Evolutionary conservation across 495 filamentous ascomycete genomes (phyloP).

Genomic region (Penicillium paradoxum): DNA sequence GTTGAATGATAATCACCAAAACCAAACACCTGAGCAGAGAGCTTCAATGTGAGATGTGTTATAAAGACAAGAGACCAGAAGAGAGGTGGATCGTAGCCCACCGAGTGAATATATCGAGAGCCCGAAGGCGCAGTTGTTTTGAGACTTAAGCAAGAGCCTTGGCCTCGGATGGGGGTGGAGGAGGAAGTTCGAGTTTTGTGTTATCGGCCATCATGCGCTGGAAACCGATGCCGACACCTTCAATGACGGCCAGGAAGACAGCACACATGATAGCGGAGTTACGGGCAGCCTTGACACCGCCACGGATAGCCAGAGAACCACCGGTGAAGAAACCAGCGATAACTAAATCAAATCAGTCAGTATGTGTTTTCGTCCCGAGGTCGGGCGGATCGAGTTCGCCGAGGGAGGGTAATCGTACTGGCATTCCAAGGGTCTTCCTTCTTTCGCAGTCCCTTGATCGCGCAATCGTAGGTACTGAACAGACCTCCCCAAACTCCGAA

Average conservation of each 20-base stretch:
- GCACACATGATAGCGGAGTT: constrained; percentile 96
- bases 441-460: constrained; percentile 87
- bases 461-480: constrained; percentile 92
- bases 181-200: constrained; percentile 69
- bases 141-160: constrained; percentile 40
- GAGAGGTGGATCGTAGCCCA: constrained; percentile 10
- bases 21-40: constrained; percentile 48
- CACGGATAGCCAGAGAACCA: constrained; percentile 83
- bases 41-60: constrained; percentile 33
- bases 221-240: constrained; percentile 96
- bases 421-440: constrained; percentile 98
- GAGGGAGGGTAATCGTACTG: constrained; percentile 24
- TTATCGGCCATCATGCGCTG: constrained; percentile 93
- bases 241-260: constrained; percentile 89
- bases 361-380: not conserved
- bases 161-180: constrained; percentile 36
- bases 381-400: not conserved
- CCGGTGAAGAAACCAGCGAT: constrained; percentile 97
- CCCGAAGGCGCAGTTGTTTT: not conserved
- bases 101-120: not conserved
- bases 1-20: constrained; percentile 35
- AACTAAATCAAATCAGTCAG: constrained; percentile 21
- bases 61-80: constrained; percentile 25
- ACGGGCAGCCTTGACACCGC: constrained; percentile 79
- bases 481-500: constrained; percentile 97